These are phyloP conservation scores for Aspergillus sp. DNA, from an alignment of 2,329 filamentous ascomycete species.

Conservation along the genomic window DNA sequence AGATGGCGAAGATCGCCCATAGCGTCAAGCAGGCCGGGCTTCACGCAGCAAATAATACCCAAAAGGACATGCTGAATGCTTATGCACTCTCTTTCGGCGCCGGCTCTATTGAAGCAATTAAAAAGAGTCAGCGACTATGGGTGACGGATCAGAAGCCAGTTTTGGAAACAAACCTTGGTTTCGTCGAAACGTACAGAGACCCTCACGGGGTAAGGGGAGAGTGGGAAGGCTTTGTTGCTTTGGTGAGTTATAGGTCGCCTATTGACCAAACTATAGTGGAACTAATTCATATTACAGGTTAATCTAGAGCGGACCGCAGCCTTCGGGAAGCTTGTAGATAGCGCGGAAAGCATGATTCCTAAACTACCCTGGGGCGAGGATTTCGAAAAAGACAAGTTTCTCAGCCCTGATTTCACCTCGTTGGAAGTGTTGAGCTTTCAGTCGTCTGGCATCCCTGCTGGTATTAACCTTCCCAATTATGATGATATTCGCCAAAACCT, in stretches of 20 bases:
- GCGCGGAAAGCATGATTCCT: constrained; percentile 79
- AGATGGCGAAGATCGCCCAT: constrained; percentile 68
- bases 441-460: constrained; percentile 61
- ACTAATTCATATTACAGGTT: constrained; percentile 43
- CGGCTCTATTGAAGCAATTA: constrained; percentile 75
- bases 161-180: constrained; percentile 79
- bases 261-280: no score
- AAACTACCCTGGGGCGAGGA: constrained; percentile 82
- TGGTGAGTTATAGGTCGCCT: constrained; percentile 31
- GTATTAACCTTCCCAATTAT: constrained; percentile 60
- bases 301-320: constrained; percentile 88
- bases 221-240: constrained; percentile 81
- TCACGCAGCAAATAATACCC: constrained; percentile 70
- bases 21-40: constrained; percentile 68
- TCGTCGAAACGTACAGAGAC: constrained; percentile 83
- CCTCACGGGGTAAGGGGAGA: constrained; percentile 78
- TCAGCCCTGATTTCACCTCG: constrained; percentile 93
- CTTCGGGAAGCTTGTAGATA: constrained; percentile 80
- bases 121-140: constrained; percentile 78
- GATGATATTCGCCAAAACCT: constrained; percentile 61
- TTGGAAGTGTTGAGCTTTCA: constrained; percentile 86
- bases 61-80: constrained; percentile 70
- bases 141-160: constrained; percentile 78
- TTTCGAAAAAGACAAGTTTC: constrained; percentile 95
- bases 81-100: constrained; percentile 74